Percentiles rank a stretch among this genome's conserved stretches.
These are phyloP conservation scores for Penicillium egyptiacum DNA, from an alignment of 495 filamentous ascomycete genomes.

Conservation along the genomic window DNA sequence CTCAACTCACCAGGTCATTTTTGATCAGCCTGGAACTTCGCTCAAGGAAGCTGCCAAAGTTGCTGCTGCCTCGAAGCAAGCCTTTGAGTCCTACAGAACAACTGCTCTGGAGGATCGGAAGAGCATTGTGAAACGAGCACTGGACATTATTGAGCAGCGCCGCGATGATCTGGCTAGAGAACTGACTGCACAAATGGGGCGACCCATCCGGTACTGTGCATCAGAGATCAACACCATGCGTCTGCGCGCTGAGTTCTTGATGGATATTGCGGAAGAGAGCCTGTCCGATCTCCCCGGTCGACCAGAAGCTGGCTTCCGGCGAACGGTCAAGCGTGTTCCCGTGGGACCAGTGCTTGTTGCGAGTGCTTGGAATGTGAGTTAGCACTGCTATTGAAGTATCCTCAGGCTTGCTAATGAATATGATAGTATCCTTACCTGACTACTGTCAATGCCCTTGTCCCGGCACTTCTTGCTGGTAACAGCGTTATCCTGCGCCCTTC, in stretches of 20 bases:
- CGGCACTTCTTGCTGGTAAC: constrained; percentile 84
- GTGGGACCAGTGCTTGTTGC: constrained; percentile 82
- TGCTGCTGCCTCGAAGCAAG: constrained; percentile 62
- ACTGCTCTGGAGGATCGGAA: constrained; percentile 68
- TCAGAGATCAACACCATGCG: constrained; percentile 85
- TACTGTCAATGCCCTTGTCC: constrained; percentile 85
- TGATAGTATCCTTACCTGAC: constrained; percentile 88
- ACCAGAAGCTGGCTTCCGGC: constrained; percentile 78
- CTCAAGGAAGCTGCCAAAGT: constrained; percentile 66
- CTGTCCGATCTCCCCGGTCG: constrained; percentile 70
- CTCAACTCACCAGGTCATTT: constrained; percentile 75
- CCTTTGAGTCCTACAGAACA: constrained; percentile 68
- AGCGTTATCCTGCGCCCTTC: constrained; percentile 89
- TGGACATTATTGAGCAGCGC: constrained; percentile 63
- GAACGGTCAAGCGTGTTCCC: constrained; percentile 83
- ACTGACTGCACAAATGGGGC: constrained; percentile 90
- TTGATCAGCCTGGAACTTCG: constrained; percentile 74
- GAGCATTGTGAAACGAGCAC: constrained; percentile 72
- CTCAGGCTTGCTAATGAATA: constrained; percentile 12
- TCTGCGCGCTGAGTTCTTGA: constrained; percentile 75
- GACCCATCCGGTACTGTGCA: constrained; percentile 81
- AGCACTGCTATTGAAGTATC: constrained; percentile 1
- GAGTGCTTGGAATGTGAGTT: constrained; percentile 90
- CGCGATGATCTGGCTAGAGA: constrained; percentile 79
- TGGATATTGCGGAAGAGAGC: constrained; percentile 72